Percentiles rank a stretch among this genome's conserved stretches.
Evolutionary conservation across 1,139 yeast species (phyloP).

Genomic region (Hyphopichia wangnamkhiaoensis): DNA sequence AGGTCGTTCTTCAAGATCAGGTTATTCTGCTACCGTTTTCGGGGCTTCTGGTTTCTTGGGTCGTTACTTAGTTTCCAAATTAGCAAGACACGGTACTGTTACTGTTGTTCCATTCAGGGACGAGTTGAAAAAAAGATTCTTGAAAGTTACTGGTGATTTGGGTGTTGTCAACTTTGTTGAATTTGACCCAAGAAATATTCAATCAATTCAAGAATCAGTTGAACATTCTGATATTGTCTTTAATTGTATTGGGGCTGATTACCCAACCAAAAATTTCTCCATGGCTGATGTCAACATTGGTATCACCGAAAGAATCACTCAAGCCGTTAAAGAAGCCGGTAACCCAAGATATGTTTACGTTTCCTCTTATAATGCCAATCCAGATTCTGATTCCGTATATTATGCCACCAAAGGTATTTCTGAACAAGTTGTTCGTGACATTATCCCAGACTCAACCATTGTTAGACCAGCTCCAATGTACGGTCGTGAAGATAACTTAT

Average conservation of each 20-base stretch:
- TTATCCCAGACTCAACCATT: conserved; percentile 74
- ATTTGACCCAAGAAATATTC: conserved; percentile 76
- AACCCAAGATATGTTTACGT: conserved; percentile 80
- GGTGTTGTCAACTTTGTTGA: conserved; percentile 87
- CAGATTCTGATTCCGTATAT: conserved; percentile 65
- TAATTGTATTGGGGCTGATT: conserved; percentile 79
- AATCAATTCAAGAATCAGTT: conserved; percentile 76
- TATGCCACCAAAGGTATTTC: conserved; percentile 82
- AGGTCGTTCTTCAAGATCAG: conserved; percentile 87
- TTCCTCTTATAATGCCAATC: conserved; percentile 77
- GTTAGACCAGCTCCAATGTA: conserved; percentile 85
- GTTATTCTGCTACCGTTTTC: conserved; percentile 86
- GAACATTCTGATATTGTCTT: conserved; percentile 81
- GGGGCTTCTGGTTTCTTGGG: conserved; percentile 85
- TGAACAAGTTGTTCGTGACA: conserved; percentile 68
- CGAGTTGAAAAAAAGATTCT: conserved; percentile 74
- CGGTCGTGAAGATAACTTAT: conserved; percentile 74
- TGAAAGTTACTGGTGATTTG: conserved; percentile 82
- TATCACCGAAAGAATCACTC: conserved; percentile 74
- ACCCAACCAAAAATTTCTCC: conserved; percentile 74
- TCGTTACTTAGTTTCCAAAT: conserved; percentile 65
- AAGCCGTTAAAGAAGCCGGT: conserved; percentile 69
- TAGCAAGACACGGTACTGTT: conserved; percentile 80
- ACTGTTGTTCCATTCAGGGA: conserved; percentile 80
- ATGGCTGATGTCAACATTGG: conserved; percentile 86